Base-by-base conservation (phyloP, 257 asterid species). In the Capsicum chinense region DNA sequence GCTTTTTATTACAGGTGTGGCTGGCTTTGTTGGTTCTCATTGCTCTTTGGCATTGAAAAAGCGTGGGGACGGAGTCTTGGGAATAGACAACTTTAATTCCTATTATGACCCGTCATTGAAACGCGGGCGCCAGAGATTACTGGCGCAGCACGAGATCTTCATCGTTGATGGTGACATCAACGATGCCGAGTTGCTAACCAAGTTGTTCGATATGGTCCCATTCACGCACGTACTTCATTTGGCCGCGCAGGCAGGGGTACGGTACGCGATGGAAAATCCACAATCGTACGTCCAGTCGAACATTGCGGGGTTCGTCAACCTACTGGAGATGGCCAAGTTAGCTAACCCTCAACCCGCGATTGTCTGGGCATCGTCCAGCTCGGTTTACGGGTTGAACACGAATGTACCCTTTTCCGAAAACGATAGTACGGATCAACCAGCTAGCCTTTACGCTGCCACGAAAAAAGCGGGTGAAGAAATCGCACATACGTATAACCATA, bases 181-280 rank as follows among this genome's bases (percentile, higher is more conserved):
- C 85, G 98, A 95, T 79, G 85, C 84, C 0, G 91, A 86, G n/a
- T 21, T 95, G 57, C 91, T 95, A 2, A 52, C 33, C 39, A 95
- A 95, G 33, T 83, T 95, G 0, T 95, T 95, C 88, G 97, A 95
- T 83, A 91, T 95, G 26, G 99, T 93, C 0, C 98, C 98, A 0
- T 94, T 95, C 64, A 83, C 92, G 1, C 97, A 95, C 79, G 19
- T 95, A 7, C 93, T 95, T 2, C 99, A 95, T 86, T 54, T 95
- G 2, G 99, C 99, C 3, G 99, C 98, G 0, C 99, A 95, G 7
- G 99, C 99, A 19, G 99, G 99, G 1, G 99, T 95, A 0, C 90
- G 99, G 5, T 95, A 95, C 88, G 99, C 99, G n/a, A 95, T 95
- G 99, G 90, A 91, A 81, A 95, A 95, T 15, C 99, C 99, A 0